These are phyloP conservation scores for Aspergillus aculeatus DNA, from an alignment of 2,329 filamentous ascomycete genomes.

Conservation along the genomic window DNA sequence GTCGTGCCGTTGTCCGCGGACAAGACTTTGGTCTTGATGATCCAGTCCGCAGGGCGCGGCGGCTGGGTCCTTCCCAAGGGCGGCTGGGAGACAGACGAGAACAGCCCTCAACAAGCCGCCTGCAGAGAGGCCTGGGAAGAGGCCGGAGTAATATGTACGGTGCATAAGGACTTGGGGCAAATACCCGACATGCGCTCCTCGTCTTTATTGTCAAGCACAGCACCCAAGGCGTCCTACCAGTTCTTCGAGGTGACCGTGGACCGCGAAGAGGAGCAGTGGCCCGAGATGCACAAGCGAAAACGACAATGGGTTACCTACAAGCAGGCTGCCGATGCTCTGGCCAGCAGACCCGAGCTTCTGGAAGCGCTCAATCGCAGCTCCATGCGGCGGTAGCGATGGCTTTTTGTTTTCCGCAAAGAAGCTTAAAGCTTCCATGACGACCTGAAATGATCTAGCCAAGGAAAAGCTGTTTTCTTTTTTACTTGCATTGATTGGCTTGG, in stretches of 20 bases:
- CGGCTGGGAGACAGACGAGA: conserved; percentile 95
- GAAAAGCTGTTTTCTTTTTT: conserved; percentile 12
- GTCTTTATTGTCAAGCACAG: conserved; percentile 51
- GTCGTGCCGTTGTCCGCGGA: conserved; percentile 86
- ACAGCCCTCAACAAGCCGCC: conserved; percentile 77
- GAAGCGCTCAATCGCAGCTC: conserved; percentile 83
- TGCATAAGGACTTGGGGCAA: conserved; percentile 80
- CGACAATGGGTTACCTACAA: conserved; percentile 85
- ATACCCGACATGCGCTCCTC: conserved; percentile 75
- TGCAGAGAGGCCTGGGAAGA: conserved; percentile 96
- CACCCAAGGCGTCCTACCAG: conserved; percentile 65
- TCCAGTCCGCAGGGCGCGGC: conserved; percentile 85
- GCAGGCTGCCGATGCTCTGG: conserved; percentile 75
- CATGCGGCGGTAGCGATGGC: conserved; percentile 51
- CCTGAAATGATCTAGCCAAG: conserved; percentile 23
- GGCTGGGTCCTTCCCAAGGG: conserved; percentile 98
- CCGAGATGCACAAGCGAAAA: conserved; percentile 87
- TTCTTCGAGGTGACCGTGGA: conserved; percentile 80
- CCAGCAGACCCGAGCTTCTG: conserved; percentile 77
- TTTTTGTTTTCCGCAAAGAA: background rate
- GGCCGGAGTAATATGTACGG: conserved; percentile 82
- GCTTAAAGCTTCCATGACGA: conserved; percentile 20
- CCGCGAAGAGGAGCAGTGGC: conserved; percentile 83
- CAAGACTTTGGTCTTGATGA: conserved; percentile 84
- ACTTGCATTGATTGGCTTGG: conserved; percentile 11